Evolutionary conservation across 2,329 filamentous ascomycete species (phyloP), one percentile per base, ranked within the genome.

Genomic region (Teratosphaeria destructans): DNA sequence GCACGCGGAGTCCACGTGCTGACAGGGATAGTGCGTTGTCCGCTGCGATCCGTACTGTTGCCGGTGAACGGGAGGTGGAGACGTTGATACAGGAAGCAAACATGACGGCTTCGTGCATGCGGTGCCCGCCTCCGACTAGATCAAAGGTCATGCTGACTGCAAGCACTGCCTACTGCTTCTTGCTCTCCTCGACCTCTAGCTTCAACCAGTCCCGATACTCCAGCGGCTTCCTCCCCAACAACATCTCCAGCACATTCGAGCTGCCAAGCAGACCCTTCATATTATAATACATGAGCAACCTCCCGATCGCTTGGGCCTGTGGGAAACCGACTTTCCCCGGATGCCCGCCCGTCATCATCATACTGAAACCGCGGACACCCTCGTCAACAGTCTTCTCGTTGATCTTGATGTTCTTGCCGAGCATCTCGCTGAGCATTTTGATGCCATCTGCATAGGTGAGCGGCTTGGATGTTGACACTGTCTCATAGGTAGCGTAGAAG

Each of bases 401-500:
- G 7, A 70, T 57, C 57, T 62, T 57, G 47, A 71, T 61, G 16
- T 67, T 55, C 59, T 67, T 72, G 6, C 67, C 69, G 27, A 70
- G 64, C 52, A 59, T 65, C 35, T 64, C 56, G 1, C 58, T 56
- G 10, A 68, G 60, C 19, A 68, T 63, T 1, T 3, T 14, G 47
- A 68, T 55, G 6, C 62, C 62, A 3, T 70, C 63, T 4, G 43
- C 55, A 57, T 70, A 70, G 1, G 59, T 23, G 16, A 65, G 49
- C 14, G 61, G 57, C 7, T 49, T 26, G 1, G 66, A 63, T 1
- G 67, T 70, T 3, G 43, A 35, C 1, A 67, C 63, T 5, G 71
- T 59, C 56, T 67, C 65, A 61, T 73, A 71, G 32, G 64, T 57
- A 3, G 70, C 71, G 54, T 64, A 67, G 16, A 63, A 67, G 59